These are phyloP conservation scores for Vigna radiata DNA, from an alignment of 306 rosid genomes.

Conservation along the genomic window DNA sequence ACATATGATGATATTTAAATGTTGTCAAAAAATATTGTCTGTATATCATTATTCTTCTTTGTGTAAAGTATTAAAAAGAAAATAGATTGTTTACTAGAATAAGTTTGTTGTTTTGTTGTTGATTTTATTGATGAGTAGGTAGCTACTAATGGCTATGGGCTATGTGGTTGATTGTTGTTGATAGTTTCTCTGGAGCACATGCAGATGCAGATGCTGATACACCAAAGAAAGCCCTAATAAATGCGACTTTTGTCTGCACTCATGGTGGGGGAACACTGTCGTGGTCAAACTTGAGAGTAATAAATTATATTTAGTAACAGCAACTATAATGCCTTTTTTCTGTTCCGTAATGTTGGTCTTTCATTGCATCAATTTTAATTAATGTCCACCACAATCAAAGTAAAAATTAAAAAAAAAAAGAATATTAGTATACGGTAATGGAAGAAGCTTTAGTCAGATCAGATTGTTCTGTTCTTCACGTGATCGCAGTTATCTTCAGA, in stretches of 20 bases:
- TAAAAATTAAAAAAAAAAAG: neutral
- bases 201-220: conserved; percentile 26
- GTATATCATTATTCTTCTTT: no score
- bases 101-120: conserved; percentile 5
- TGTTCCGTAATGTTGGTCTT: conserved; percentile 18
- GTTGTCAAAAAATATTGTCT: no score
- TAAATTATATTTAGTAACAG: conserved; percentile 8
- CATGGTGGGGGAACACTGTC: conserved; percentile 4
- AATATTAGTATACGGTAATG: neutral
- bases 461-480: conserved; percentile 45
- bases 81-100: neutral
- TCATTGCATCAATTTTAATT: neutral
- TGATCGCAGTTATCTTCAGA: conserved; percentile 43
- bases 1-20: no score
- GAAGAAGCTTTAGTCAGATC: conserved; percentile 29
- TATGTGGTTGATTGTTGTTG: conserved; percentile 9
- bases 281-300: conserved; percentile 43
- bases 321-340: conserved; percentile 15
- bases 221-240: conserved; percentile 34
- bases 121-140: conserved; percentile 17
- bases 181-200: conserved; percentile 19
- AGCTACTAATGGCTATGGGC: conserved; percentile 32
- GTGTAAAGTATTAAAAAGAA: no score
- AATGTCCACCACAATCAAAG: neutral
- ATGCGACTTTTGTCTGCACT: conserved; percentile 36